Percentiles rank a stretch among this genome's conserved stretches.
Evolutionary conservation across 1,284 basidiomycete genomes (phyloP).

Genomic region (Malassezia cuniculi): DNA sequence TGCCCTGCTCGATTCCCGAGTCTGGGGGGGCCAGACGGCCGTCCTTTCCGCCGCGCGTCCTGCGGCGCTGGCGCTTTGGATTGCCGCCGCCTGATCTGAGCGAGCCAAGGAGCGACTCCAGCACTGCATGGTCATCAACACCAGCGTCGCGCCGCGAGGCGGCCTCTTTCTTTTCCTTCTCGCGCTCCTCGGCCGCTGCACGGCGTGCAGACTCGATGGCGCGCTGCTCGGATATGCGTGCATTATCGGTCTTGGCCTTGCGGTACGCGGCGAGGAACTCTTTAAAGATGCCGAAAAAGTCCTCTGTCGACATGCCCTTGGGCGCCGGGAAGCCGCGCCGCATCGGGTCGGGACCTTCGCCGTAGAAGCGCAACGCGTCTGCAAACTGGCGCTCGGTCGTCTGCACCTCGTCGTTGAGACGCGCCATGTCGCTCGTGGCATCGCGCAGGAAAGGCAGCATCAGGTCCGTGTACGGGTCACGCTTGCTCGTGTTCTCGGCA

Average conservation of each 20-base stretch:
- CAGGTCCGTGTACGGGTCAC: slow-evolving; percentile 41
- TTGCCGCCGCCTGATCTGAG: slow-evolving; percentile 33
- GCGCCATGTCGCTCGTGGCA: slow-evolving; percentile 23
- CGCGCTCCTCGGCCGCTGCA: slow-evolving; percentile 39
- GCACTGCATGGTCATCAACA: slow-evolving; percentile 37
- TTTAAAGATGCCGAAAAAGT: slow-evolving; percentile 45
- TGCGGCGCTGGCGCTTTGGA: slow-evolving; percentile 31
- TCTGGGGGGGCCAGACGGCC: background rate
- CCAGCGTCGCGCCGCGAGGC: slow-evolving; percentile 37
- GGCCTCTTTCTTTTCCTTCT: slow-evolving; percentile 35
- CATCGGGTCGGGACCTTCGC: slow-evolving; percentile 41
- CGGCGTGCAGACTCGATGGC: slow-evolving; percentile 36
- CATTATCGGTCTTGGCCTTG: slow-evolving; percentile 40
- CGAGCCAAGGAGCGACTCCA: slow-evolving; percentile 40
- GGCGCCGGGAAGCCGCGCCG: slow-evolving; percentile 35
- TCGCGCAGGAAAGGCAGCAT: slow-evolving; percentile 44
- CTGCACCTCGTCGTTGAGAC: slow-evolving; percentile 39
- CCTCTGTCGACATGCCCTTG: slow-evolving; percentile 40
- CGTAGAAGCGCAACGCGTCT: slow-evolving; percentile 42
- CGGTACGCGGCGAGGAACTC: slow-evolving; percentile 42
- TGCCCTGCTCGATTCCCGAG: slow-evolving; percentile 7
- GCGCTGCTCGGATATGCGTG: slow-evolving; percentile 35
- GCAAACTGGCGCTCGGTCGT: slow-evolving; percentile 36
- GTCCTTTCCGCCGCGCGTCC: slow-evolving; percentile 15
- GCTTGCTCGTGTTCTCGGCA: slow-evolving; percentile 34